A percentile compares a stretch with the other conserved stretches of the same genome.
phyloP scores from a whole-genome alignment of 768 basidiomycete species.

The Mycena haematopus region DNA sequence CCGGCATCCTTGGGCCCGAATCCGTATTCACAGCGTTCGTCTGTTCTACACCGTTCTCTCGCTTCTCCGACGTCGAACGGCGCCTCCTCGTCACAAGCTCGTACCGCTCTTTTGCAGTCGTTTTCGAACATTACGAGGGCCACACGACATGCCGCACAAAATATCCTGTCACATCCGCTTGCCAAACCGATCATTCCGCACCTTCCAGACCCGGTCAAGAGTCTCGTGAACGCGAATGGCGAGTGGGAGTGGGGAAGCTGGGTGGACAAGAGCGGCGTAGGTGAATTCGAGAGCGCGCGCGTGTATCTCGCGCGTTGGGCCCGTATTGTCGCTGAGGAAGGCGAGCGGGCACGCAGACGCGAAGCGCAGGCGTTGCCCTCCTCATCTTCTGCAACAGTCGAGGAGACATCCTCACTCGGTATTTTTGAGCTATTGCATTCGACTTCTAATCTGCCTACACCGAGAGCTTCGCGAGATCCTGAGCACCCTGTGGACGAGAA shows the following conservation, averaged over 20 bases:
- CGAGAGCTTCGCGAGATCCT: conserved; percentile 84
- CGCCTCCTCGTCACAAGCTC: conserved; percentile 70
- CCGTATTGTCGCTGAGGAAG: conserved; percentile 95
- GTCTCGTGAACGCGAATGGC: conserved; percentile 87
- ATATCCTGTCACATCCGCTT: conserved; percentile 93
- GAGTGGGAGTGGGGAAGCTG: conserved; percentile 94
- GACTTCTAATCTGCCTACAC: conserved; percentile 79
- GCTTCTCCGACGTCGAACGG: conserved; percentile 59
- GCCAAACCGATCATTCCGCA: conserved; percentile 97
- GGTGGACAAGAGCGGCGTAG: conserved; percentile 92
- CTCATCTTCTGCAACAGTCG: conserved; percentile 54
- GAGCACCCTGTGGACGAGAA: conserved; percentile 74
- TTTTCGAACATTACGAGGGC: conserved; percentile 95
- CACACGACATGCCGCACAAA: conserved; percentile 92
- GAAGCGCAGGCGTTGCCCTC: conserved; percentile 77
- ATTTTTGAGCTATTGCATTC: conserved; percentile 88
- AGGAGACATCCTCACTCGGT: conserved; percentile 78
- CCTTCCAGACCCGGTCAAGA: conserved; percentile 91
- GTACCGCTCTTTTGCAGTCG: conserved; percentile 86
- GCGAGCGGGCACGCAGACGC: conserved; percentile 83
- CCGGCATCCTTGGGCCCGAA: conserved; percentile 42
- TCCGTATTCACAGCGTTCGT: conserved; percentile 71
- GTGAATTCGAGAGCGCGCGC: conserved; percentile 94
- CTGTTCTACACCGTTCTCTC: conserved; percentile 82
- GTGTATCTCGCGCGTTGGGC: conserved; percentile 98